Conservation (phyloP, 1,284 basidiomycete species). For the Boletus putidus region DNA sequence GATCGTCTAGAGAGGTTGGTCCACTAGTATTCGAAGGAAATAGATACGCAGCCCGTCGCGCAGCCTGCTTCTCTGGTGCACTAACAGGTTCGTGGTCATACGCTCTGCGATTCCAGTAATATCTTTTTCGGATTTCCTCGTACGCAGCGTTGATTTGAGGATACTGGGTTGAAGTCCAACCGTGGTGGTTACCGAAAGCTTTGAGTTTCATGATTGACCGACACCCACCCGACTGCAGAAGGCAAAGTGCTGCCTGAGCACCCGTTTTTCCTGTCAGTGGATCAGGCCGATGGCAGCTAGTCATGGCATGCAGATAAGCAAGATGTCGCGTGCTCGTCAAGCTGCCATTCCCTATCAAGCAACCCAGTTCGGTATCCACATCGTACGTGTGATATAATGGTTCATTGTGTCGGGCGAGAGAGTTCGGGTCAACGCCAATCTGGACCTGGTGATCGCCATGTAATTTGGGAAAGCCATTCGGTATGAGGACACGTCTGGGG, state of each 20-base stretch:
- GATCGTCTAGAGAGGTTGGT: background rate
- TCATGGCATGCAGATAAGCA: constrained; percentile 45
- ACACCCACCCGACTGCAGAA: constrained; percentile 39
- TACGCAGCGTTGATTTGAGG: background rate
- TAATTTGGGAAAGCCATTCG: constrained; percentile 28
- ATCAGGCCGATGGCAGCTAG: constrained; percentile 42
- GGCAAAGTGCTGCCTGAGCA: constrained; percentile 43
- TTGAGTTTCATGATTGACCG: constrained; percentile 41
- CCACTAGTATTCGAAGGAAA: background rate
- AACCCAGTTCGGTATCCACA: constrained; percentile 42
- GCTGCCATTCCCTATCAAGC: constrained; percentile 37
- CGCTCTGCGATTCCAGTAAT: too few relatives aligned
- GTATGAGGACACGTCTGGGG: constrained; percentile 41
- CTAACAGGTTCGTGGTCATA: too few relatives aligned
- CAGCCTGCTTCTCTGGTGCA: too few relatives aligned
- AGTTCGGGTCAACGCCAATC: too few relatives aligned
- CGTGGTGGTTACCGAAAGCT: accelerated
- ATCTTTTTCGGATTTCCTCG: background rate
- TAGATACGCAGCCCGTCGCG: background rate
- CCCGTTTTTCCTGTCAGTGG: constrained; percentile 47
- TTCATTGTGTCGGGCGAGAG: too few relatives aligned
- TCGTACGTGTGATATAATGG: constrained; percentile 18
- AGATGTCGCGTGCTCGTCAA: constrained; percentile 39
- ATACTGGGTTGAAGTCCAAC: background rate
- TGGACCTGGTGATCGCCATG: background rate